Evolutionary conservation across 768 basidiomycete genomes (phyloP).

Genomic region (Lactarius psammicola): DNA sequence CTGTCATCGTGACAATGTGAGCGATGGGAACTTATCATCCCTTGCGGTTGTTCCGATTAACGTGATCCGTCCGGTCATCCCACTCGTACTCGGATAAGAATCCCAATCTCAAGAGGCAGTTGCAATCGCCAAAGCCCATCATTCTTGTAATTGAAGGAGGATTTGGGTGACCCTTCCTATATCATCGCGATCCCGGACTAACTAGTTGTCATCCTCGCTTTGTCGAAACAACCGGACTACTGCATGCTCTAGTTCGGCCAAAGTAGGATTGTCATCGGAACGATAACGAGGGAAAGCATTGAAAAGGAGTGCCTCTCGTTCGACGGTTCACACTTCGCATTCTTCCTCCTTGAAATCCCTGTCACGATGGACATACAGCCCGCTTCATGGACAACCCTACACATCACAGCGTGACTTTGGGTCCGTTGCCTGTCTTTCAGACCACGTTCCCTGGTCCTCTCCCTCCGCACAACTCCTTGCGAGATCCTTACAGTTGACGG

Average conservation of each 20-base stretch:
- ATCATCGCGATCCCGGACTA: slow-evolving; percentile 60
- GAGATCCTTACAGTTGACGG: too few relatives aligned
- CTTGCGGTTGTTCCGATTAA: neutral
- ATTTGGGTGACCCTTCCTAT: slow-evolving; percentile 61
- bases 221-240: slow-evolving; percentile 16
- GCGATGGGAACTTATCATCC: neutral
- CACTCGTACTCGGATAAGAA: neutral
- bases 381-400: slow-evolving; percentile 68
- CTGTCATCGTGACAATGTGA: neutral
- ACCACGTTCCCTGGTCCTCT: neutral
- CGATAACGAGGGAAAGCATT: slow-evolving; percentile 73
- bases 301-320: slow-evolving; percentile 47
- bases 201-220: slow-evolving; percentile 56
- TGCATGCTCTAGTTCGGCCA: slow-evolving; percentile 17
- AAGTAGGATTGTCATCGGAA: slow-evolving; percentile 49
- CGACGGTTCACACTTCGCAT: neutral
- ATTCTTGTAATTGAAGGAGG: neutral
- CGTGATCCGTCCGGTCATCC: neutral
- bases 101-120: neutral
- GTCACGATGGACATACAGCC: slow-evolving; percentile 46
- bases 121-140: neutral
- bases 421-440: slow-evolving; percentile 42
- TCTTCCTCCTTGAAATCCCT: neutral
- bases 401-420: slow-evolving; percentile 60
- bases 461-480: too few relatives aligned